Conservation (phyloP, 1,284 basidiomycete genomes). For the Filobasidium uniguttulatum region DNA sequence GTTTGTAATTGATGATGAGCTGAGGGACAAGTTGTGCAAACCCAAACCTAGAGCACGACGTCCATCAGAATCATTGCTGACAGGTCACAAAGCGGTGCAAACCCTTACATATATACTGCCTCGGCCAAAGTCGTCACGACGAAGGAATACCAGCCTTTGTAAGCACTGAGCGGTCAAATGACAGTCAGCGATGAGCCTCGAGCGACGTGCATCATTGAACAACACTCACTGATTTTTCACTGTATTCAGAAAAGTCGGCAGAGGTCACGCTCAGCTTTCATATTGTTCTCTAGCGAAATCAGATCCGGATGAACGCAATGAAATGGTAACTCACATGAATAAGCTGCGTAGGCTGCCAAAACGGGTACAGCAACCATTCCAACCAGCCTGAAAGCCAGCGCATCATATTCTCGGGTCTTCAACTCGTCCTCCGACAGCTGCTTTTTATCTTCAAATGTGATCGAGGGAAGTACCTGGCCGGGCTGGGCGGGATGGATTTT, state of each 20-base stretch:
- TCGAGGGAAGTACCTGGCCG: slow-evolving; percentile 47
- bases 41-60: slow-evolving; percentile 80
- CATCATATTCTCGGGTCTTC: slow-evolving; percentile 83
- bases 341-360: slow-evolving; percentile 72
- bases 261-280: too few species aligned
- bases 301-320: neutral
- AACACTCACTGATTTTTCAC: neutral
- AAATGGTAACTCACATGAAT: slow-evolving; percentile 44
- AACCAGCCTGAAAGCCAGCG: slow-evolving; percentile 49
- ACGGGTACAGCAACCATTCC: slow-evolving; percentile 73
- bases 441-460: slow-evolving; percentile 59
- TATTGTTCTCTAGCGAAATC: too few species aligned
- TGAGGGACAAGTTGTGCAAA: slow-evolving; percentile 90
- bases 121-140: slow-evolving; percentile 51
- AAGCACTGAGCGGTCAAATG: slow-evolving; percentile 46
- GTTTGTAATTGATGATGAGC: slow-evolving; percentile 81
- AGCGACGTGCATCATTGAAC: too few species aligned
- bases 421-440: slow-evolving; percentile 85
- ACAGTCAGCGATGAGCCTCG: neutral
- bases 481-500: slow-evolving; percentile 47
- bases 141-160: slow-evolving; percentile 91
- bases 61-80: neutral
- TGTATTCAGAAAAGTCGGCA: slow-evolving; percentile 1
- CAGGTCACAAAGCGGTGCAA: neutral
- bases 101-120: slow-evolving; percentile 27